Percentiles rank a stretch among this genome's conserved stretches.
Evolutionary conservation across 345 rosid species (phyloP).

Genomic region (Syzygium aromaticum): DNA sequence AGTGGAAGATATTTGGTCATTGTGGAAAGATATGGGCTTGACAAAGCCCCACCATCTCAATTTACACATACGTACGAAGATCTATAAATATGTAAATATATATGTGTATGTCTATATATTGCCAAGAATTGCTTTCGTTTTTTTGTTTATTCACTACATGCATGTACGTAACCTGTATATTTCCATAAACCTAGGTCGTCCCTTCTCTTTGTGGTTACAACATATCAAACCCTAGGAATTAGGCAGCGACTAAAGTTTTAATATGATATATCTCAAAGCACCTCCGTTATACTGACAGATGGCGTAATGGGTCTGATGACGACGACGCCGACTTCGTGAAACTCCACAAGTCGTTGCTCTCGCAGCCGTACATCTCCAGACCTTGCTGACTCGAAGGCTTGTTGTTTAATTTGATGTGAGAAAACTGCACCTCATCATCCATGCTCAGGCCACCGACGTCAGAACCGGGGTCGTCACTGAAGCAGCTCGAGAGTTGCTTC

Average conservation of each 20-base stretch:
- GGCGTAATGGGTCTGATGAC: conserved; percentile 59
- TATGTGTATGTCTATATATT: background rate
- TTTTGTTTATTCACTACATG: background rate
- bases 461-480: conserved; percentile 22
- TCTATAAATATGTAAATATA: background rate
- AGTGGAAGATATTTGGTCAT: background rate
- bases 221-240: background rate
- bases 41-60: background rate
- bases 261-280: background rate
- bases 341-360: conserved; percentile 54
- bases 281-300: conserved; percentile 50
- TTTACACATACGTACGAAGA: background rate
- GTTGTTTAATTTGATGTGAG: conserved; percentile 21
- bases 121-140: background rate
- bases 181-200: background rate
- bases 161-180: background rate
- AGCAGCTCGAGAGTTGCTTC: conserved; percentile 29
- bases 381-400: conserved; percentile 4
- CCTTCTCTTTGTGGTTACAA: background rate
- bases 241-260: background rate
- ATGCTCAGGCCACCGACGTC: conserved; percentile 22
- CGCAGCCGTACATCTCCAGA: conserved; percentile 11
- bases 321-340: conserved; percentile 50
- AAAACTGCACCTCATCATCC: conserved; percentile 27
- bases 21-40: background rate